Evolutionary conservation across 2,329 filamentous ascomycete genomes (phyloP).

Genomic region (Spiromastix sp.): DNA sequence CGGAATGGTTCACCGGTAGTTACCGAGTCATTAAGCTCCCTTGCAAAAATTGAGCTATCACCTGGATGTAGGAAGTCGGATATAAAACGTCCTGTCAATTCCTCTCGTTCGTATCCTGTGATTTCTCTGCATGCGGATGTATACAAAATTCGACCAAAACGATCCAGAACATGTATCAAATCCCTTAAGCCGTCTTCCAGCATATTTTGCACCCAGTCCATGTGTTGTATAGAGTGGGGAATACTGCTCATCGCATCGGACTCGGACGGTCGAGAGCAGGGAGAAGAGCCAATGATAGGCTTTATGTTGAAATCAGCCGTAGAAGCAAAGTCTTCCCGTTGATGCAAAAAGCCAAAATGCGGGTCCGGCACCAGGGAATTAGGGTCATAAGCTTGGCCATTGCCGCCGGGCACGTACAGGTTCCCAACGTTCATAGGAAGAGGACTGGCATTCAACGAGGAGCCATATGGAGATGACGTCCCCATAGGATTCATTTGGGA

Average conservation of each 20-base stretch:
- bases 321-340: background rate
- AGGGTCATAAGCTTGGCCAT: background rate
- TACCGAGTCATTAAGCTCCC: conserved; percentile 84
- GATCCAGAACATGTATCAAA: conserved; percentile 75
- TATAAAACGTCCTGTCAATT: conserved; percentile 65
- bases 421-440: background rate
- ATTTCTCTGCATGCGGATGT: conserved; percentile 67
- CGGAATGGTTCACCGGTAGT: conserved; percentile 67
- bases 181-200: conserved; percentile 82
- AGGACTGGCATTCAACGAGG: too few species aligned
- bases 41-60: conserved; percentile 70
- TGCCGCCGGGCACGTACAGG: background rate
- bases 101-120: conserved; percentile 62
- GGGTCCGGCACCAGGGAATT: background rate
- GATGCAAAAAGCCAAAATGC: background rate
- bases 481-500: too few species aligned
- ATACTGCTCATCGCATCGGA: conserved; percentile 41
- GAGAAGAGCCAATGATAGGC: too few species aligned
- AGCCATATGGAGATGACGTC: too few species aligned
- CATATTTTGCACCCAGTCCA: conserved; percentile 79
- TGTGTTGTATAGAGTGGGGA: conserved; percentile 55
- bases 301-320: background rate
- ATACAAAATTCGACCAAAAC: conserved; percentile 74
- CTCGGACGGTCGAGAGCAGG: background rate
- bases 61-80: conserved; percentile 77